Evolutionary conservation across 768 basidiomycete genomes (phyloP), one percentile per base, ranked within the genome.

Genomic region (Termitomyces sp.): DNA sequence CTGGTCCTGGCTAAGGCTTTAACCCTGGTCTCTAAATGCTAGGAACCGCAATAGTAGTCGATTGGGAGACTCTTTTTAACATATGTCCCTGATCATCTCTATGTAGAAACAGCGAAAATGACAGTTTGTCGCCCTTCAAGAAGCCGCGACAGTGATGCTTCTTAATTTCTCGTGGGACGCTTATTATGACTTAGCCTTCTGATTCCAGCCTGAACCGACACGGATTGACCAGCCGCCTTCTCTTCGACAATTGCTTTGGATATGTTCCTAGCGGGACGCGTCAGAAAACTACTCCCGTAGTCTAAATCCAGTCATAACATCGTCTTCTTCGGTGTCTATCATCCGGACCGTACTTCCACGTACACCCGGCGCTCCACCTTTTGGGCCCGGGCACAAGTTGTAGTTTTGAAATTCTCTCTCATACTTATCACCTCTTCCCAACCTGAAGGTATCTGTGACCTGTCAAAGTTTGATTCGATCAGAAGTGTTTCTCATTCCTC

Each of bases 271-370:
- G 62, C 62, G 62, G 62, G 56, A 63, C 58, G 62, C 62, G 60
- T 63, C 62, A 63, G 50, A 57, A 60, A 59, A 50, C 58, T 56
- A 56, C 62, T 63, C 57, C 61, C 59, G 60, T 59, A 63, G 60
- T 22, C 62, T 56, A 63, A 56, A 61, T 57, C 33, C 60, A 60
- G 54, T 61, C 62, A 63, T 44, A 43, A n/a, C 43, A 41, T 50
- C 43, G 31, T 52, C 40, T 56, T 50, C 62, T 61, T 63, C 62
- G 57, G 48, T 56, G 54, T 50, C 49, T 46, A 52, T 57, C 55
- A 49, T 32, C 45, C 56, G 57, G 57, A 38, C 62, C 55, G 59
- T 55, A 43, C 39, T 57, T 44, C 43, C 50, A 56, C 42, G 46
- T 46, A 35, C 49, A 41, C 39, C 56, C 60, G 53, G 27, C 46